A percentile compares a stretch with the other conserved stretches of the same genome.
Conservation (phyloP, 1,284 basidiomycete species). For the Microbotryomycetes sp. region DNA sequence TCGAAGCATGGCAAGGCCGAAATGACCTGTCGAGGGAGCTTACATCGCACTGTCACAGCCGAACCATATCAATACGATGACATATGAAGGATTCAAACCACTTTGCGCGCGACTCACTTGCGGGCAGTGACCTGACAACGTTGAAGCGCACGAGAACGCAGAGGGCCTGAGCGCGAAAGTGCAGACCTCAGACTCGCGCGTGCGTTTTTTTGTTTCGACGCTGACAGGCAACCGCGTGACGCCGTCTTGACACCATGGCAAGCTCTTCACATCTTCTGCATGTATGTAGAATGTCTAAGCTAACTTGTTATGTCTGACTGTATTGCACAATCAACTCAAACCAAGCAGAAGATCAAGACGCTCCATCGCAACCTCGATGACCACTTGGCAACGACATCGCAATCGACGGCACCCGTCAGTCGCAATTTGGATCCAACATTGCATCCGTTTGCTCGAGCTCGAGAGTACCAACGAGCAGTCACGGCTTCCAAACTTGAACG, state of each 20-base stretch:
- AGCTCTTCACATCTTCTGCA: neutral
- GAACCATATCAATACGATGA: too few species aligned
- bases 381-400: slow-evolving; percentile 56
- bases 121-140: neutral
- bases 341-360: slow-evolving; percentile 75
- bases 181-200: too few species aligned
- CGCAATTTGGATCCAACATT: slow-evolving; percentile 88
- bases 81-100: neutral
- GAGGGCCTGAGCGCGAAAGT: too few species aligned
- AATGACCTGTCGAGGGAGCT: too few species aligned
- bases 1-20: too few species aligned
- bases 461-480: slow-evolving; percentile 88
- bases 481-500: slow-evolving; percentile 95
- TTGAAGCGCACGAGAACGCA: too few species aligned
- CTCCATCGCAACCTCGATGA: slow-evolving; percentile 73
- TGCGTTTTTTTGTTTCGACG: too few species aligned
- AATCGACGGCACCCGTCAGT: slow-evolving; percentile 78
- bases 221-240: neutral
- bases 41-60: slow-evolving; percentile 11
- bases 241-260: neutral
- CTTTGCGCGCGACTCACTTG: too few species aligned
- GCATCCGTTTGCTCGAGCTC: slow-evolving; percentile 86
- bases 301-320: too few species aligned
- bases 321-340: too few species aligned
- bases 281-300: neutral